Base-by-base conservation (phyloP, 257 asterid species). In the Ilex asprella region DNA sequence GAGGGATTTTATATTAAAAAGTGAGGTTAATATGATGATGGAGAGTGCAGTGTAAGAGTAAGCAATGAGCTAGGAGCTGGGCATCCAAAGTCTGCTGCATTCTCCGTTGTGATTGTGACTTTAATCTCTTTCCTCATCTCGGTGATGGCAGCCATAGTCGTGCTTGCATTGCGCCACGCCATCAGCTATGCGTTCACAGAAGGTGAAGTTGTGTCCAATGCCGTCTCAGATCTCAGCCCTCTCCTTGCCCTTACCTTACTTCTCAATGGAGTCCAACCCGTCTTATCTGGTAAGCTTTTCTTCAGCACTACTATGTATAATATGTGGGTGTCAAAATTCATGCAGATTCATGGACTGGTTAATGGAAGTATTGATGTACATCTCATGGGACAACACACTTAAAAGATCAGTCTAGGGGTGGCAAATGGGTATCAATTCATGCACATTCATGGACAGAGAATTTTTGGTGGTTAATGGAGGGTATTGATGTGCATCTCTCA, bases 211-310 rank as follows among this genome's bases (percentile, higher is more conserved):
- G 65, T 61, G 9, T 55, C 65, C 9, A 31, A 61, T 21, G 65
- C 65, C 2, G 65, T 61, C 65, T 61, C 65, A 6, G 56, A 61
- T 61, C 65, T 61, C 21, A 44, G 56, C n/a, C 65, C 65, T 16
- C 51, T 61, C 2, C 39, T 61, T 9, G 65, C 65, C 8, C 14
- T 61, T 10, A 61, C 56, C 16, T 3, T 61, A 10, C 15, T 46
- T 30, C 65, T 61, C 9, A 61, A 44, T 46, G 65, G 65, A 10
- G 13, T 61, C 5, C 55, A 61, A 46, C 65, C 55, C 15, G 65
- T 51, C 16, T 41, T 61, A 52, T 44, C 30, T 15, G 57, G 57
- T 53, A 53, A 2, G 41, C 5, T 0, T 35, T 35, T 21, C 27
- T 21, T 21, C 27, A 21, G 1, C 27, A 21, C 27, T 21, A 21